Evolutionary conservation across 1,284 basidiomycete genomes (phyloP).

Genomic region (Ustilago xerochloae): DNA sequence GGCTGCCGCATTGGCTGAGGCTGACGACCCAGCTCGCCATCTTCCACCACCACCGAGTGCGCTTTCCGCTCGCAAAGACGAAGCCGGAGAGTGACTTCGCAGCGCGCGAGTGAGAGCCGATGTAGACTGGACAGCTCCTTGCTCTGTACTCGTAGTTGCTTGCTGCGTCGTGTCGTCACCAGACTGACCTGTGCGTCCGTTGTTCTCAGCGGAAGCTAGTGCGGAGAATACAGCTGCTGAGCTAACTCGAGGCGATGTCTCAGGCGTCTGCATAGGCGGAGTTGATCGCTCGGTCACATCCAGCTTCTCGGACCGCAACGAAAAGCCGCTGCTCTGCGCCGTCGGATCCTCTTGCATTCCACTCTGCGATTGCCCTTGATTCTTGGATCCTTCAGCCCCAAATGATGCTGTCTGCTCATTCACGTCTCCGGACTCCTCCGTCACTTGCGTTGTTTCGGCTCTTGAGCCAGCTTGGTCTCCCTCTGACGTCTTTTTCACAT

Average conservation of each 20-base stretch:
- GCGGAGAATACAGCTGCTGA: constrained; percentile 5
- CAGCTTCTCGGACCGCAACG: constrained; percentile 25
- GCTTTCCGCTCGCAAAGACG: constrained; percentile 21
- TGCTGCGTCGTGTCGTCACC: constrained; percentile 2
- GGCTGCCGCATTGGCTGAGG: constrained; percentile 21
- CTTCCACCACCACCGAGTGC: constrained; percentile 10
- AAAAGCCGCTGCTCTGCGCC: constrained; percentile 33
- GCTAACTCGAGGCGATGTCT: constrained; percentile 20
- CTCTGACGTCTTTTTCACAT: neutral
- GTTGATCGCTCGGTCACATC: constrained; percentile 26
- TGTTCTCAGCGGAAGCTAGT: constrained; percentile 5
- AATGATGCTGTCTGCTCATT: neutral
- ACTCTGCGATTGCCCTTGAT: neutral
- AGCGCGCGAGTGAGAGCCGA: constrained; percentile 50
- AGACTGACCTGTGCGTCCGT: neutral
- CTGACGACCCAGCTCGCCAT: constrained; percentile 32
- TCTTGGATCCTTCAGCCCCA: neutral
- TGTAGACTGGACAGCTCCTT: constrained; percentile 14
- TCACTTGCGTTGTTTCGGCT: neutral
- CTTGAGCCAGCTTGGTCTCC: neutral
- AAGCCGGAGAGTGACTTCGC: constrained; percentile 30
- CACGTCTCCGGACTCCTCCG: neutral
- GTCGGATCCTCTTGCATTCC: constrained; percentile 10
- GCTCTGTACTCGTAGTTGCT: neutral
- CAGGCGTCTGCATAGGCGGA: constrained; percentile 45